Percentiles rank a stretch among this genome's conserved stretches.
These are phyloP conservation scores for Podaxis rugospora DNA, from an alignment of 768 basidiomycete genomes.

Conservation along the genomic window DNA sequence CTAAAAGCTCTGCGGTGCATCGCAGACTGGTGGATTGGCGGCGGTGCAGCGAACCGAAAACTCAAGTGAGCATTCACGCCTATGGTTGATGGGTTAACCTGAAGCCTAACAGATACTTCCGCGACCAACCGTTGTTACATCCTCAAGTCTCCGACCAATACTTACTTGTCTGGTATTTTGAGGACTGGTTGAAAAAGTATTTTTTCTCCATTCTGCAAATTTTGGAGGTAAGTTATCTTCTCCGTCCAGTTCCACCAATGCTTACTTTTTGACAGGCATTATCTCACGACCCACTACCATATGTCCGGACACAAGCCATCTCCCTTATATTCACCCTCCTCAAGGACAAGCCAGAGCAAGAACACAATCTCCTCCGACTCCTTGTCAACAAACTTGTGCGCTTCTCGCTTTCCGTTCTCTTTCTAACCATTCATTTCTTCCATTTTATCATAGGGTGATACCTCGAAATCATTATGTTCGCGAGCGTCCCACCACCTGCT, in stretches of 20 bases:
- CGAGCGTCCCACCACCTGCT: conserved; percentile 88
- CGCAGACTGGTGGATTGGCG: conserved; percentile 97
- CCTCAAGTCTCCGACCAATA: conserved; percentile 64
- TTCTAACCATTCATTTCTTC: not conserved
- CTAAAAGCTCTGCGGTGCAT: conserved; percentile 87
- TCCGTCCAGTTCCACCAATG: not conserved
- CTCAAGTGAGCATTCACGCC: conserved; percentile 54
- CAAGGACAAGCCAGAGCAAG: conserved; percentile 91
- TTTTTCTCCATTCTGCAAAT: conserved; percentile 90
- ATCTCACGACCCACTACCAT: conserved; percentile 80
- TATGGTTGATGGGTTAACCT: not conserved
- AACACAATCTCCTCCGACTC: conserved; percentile 89
- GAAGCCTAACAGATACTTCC: conserved; percentile 64
- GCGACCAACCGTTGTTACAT: conserved; percentile 77
- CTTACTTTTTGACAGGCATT: conserved; percentile 46
- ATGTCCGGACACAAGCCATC: conserved; percentile 83
- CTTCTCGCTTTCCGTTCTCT: not conserved
- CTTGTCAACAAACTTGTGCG: conserved; percentile 92
- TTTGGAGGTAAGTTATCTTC: conserved; percentile 60
- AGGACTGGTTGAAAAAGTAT: conserved; percentile 97
- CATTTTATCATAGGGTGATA: conserved; percentile 65
- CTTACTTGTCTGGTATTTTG: conserved; percentile 84
- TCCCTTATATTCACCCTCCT: conserved; percentile 76
- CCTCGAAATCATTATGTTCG: conserved; percentile 82
- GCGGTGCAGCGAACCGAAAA: conserved; percentile 85